phyloP scores from a whole-genome alignment of 2,329 filamentous ascomycete genomes.

The Coniochaeta prunicola region DNA sequence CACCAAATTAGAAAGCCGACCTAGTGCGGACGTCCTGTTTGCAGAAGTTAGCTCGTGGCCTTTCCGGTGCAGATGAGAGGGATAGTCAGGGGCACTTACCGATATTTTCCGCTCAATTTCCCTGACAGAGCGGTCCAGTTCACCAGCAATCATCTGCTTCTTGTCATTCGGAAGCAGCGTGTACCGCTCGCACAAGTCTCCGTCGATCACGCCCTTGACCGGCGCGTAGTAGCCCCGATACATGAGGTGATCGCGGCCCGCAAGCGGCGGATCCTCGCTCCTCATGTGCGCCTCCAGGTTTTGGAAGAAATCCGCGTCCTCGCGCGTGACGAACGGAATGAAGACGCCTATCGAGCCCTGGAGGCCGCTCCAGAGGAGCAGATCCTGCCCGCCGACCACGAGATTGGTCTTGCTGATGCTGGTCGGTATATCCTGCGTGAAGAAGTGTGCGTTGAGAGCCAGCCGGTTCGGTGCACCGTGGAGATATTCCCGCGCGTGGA shows the following conservation, averaged over 20 bases:
- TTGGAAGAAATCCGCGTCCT: constrained; percentile 98
- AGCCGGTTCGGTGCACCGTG: constrained; percentile 82
- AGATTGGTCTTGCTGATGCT: constrained; percentile 84
- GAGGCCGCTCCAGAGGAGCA: constrained; percentile 87
- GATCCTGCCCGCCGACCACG: constrained; percentile 84
- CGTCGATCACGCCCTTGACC: constrained; percentile 94
- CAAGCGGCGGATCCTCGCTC: constrained; percentile 77
- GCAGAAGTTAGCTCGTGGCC: constrained; percentile 10
- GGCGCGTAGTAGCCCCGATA: constrained; percentile 95
- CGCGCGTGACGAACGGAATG: constrained; percentile 82
- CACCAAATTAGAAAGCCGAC: constrained; percentile 43
- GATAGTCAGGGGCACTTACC: constrained; percentile 26
- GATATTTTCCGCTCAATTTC: constrained; percentile 97
- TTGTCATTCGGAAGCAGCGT: constrained; percentile 76
- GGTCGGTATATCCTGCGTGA: constrained; percentile 84
- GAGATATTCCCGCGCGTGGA: constrained; percentile 83
- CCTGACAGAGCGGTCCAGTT: constrained; percentile 81
- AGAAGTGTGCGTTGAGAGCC: constrained; percentile 81
- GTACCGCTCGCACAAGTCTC: constrained; percentile 91
- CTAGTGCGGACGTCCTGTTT: constrained; percentile 49
- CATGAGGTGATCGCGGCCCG: constrained; percentile 89
- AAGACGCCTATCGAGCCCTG: constrained; percentile 92
- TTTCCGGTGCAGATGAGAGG: not conserved
- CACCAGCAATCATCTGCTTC: constrained; percentile 90
- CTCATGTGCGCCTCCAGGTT: constrained; percentile 83